phyloP scores from a whole-genome alignment of 1,284 basidiomycete species.

The Tilletia caries region DNA sequence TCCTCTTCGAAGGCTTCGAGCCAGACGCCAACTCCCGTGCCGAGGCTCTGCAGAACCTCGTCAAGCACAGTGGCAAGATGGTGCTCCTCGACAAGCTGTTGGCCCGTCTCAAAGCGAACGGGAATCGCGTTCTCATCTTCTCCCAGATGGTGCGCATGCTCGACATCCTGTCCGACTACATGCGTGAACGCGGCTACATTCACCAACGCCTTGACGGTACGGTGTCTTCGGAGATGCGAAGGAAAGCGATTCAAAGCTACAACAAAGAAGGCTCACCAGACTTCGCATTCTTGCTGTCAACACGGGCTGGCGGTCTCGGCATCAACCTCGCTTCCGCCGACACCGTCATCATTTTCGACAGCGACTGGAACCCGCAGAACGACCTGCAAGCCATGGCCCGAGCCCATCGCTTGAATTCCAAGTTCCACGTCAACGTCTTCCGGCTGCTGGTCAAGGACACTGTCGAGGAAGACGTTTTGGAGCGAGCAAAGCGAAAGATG shows the following conservation, averaged over 20 bases:
- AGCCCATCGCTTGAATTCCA: slow-evolving; percentile 62
- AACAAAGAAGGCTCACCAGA: slow-evolving; percentile 73
- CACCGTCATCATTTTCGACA: slow-evolving; percentile 97
- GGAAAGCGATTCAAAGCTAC: slow-evolving; percentile 76
- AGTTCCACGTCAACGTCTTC: slow-evolving; percentile 96
- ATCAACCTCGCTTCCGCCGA: slow-evolving; percentile 72
- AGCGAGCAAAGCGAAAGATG: slow-evolving; percentile 99
- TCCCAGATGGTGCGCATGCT: slow-evolving; percentile 99
- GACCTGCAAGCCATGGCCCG: slow-evolving; percentile 99
- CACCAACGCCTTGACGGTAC: slow-evolving; percentile 76
- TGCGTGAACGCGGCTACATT: slow-evolving; percentile 79
- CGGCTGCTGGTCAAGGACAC: slow-evolving; percentile 97
- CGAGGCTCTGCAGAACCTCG: slow-evolving; percentile 62
- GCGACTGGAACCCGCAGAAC: slow-evolving; percentile 87
- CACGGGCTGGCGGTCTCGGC: slow-evolving; percentile 52
- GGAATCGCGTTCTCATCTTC: slow-evolving; percentile 59
- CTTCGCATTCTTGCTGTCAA: slow-evolving; percentile 52
- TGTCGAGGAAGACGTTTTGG: slow-evolving; percentile 96
- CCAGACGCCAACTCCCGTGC: slow-evolving; percentile 69
- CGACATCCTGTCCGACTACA: slow-evolving; percentile 97
- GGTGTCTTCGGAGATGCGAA: slow-evolving; percentile 73
- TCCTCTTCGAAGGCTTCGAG: slow-evolving; percentile 95
- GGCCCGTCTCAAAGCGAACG: slow-evolving; percentile 56
- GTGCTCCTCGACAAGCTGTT: slow-evolving; percentile 57
- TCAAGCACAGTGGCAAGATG: slow-evolving; percentile 59